Evolutionary conservation across 345 rosid species (phyloP), one percentile per base, ranked within the genome.

Genomic region (Acer campestre): DNA sequence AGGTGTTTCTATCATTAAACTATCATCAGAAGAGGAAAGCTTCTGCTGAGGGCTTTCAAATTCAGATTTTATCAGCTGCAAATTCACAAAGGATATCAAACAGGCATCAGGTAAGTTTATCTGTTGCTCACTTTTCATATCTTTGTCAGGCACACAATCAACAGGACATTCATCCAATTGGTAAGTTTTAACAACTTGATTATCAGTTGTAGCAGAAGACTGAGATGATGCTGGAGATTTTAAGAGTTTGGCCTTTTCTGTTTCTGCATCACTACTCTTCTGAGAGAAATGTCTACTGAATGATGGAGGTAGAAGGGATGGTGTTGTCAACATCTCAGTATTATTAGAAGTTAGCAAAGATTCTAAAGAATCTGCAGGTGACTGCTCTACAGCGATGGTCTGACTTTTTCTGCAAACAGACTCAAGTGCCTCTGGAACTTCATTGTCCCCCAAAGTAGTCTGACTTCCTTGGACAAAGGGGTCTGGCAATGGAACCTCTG

Each of bases 401-500:
- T 46, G 20, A 75, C 67, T 61, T 58, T 4, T 16, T 71, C 49
- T 70, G 38, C 42, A 27, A 22, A 29, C 6, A 25, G 64, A 70
- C 61, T 64, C 73, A 72, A 73, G 70, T 59, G 48, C 31, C 51
- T 75, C 78, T 22, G 53, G 48, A 72, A 68, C 31, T 70, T 74
- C 77, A 64, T 61, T 68, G n/a, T 75, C 70, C 35, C 7, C 67
- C 35, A 35, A 44, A 53, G 49, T 62, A 58, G 78, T 63, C 61
- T 48, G 56, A 70, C 40, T 61, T 23, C 59, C 68, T 70, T 27
- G 79, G 80, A 71, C 10, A 48, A 83, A 83, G 18, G 82, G 81
- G 69, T 79, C 79, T 35, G 88, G 87, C 76, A 86, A 75, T 20
- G 58, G 61, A 40, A 85, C 85, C 84, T 70, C 81, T 40, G 91